Percentiles rank a stretch among this genome's conserved stretches.
Conservation (phyloP, 2,329 filamentous ascomycete species). For the Microcyclospora pomicola region DNA sequence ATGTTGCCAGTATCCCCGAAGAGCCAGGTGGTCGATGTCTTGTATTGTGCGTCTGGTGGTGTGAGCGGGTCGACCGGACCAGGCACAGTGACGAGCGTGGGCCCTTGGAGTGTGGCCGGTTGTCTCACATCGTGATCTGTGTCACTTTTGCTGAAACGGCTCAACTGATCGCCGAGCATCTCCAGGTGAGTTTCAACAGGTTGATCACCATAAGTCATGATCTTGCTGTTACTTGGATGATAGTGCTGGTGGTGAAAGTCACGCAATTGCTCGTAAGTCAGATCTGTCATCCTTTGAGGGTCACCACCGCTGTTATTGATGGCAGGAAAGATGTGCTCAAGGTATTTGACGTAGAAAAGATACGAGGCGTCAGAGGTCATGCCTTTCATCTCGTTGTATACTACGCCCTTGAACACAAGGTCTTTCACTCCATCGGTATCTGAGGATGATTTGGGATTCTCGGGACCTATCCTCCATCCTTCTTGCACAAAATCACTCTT, state of each 20-base stretch:
- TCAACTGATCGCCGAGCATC: slow-evolving; percentile 63
- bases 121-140: slow-evolving; percentile 60
- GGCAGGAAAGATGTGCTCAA: slow-evolving; percentile 84
- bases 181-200: slow-evolving; percentile 66
- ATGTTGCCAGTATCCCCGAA: slow-evolving; percentile 71
- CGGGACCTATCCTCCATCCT: slow-evolving; percentile 89
- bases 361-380: slow-evolving; percentile 97
- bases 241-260: slow-evolving; percentile 88
- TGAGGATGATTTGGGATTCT: slow-evolving; percentile 49
- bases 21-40: slow-evolving; percentile 88
- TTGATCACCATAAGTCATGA: slow-evolving; percentile 93
- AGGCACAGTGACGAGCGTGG: slow-evolving; percentile 54
- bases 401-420: slow-evolving; percentile 90
- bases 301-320: slow-evolving; percentile 97
- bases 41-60: slow-evolving; percentile 74
- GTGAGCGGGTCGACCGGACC: slow-evolving; percentile 82
- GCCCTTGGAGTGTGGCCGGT: slow-evolving; percentile 59
- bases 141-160: slow-evolving; percentile 55
- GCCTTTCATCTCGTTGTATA: slow-evolving; percentile 99
- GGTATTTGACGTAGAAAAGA: slow-evolving; percentile 87
- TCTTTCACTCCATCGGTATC: slow-evolving; percentile 33
- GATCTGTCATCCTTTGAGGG: slow-evolving; percentile 86
- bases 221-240: slow-evolving; percentile 91
- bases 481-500: slow-evolving; percentile 89
- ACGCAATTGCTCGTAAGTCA: slow-evolving; percentile 80